These are phyloP conservation scores for Zygotorulaspora florentina DNA, from an alignment of 805 yeast species.

Conservation along the genomic window DNA sequence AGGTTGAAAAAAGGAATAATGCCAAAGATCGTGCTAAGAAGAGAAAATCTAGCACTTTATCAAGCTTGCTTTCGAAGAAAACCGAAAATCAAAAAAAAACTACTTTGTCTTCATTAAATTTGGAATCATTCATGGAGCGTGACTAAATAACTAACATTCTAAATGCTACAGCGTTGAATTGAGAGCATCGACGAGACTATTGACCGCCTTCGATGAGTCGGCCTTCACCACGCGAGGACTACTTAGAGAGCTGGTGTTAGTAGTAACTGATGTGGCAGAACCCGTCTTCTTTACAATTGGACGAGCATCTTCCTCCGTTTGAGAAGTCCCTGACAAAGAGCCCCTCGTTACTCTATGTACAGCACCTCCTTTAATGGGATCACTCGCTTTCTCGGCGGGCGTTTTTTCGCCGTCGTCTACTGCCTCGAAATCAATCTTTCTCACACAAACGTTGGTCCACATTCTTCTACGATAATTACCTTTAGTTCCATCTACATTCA, in stretches of 20 bases:
- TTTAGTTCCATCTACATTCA: conserved; percentile 30
- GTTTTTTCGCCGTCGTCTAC: conserved; percentile 5
- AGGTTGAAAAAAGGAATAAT: conserved; percentile 12
- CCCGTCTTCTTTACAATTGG: conserved; percentile 6
- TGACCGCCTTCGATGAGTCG: conserved; percentile 11
- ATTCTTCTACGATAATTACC: conserved; percentile 55
- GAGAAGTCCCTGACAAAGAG: conserved; percentile 22
- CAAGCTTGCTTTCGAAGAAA: conserved; percentile 41
- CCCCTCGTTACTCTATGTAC: conserved; percentile 25
- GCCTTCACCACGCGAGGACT: conserved; percentile 3
- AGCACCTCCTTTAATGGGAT: conserved; percentile 20
- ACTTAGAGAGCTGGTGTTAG: conserved; percentile 6
- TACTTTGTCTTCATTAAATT: conserved; percentile 38
- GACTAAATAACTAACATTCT: conserved; percentile 5
- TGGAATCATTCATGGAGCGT: conserved; percentile 47
- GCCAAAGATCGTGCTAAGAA: conserved; percentile 44
- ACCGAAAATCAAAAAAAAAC: conserved; percentile 36
- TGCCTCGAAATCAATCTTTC: conserved; percentile 20
- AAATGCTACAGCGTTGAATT: conserved; percentile 8
- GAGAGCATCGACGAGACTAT: conserved; percentile 10
- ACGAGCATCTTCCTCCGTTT: conserved; percentile 7
- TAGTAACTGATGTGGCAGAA: conserved; percentile 5
- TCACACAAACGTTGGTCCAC: conserved; percentile 49
- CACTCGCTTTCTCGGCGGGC: conserved; percentile 15
- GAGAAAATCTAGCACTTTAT: conserved; percentile 43